phyloP scores from a whole-genome alignment of 2,329 filamentous ascomycete species.

The Ceratocystiopsis brevicomis region DNA sequence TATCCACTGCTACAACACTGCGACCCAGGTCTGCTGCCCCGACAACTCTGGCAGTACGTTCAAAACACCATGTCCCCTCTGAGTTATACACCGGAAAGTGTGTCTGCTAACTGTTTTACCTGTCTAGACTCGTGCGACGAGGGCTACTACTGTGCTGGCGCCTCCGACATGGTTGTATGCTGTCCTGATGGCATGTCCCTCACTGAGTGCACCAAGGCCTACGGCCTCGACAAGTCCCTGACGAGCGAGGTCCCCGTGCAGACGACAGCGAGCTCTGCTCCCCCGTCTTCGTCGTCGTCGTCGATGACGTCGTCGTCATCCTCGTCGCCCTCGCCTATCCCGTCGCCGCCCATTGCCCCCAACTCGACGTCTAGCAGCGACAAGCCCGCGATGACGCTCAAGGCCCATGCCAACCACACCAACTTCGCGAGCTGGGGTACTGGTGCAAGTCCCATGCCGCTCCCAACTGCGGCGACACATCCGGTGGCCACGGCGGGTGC shows the following conservation, averaged over 20 bases:
- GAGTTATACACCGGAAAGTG: background rate
- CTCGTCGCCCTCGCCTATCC: conserved; percentile 5
- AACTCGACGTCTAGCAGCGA: conserved; percentile 4
- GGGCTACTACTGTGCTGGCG: conserved; percentile 37
- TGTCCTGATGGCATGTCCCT: conserved; percentile 38
- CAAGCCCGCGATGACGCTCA: conserved; percentile 2
- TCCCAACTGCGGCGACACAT: background rate
- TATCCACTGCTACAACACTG: conserved; percentile 39
- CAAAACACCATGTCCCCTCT: background rate
- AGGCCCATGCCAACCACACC: conserved; percentile 5
- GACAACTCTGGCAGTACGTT: conserved; percentile 38
- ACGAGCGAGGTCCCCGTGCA: conserved; percentile 24
- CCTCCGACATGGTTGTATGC: conserved; percentile 39
- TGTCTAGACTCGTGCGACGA: conserved; percentile 37
- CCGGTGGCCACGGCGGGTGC: background rate
- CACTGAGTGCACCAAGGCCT: conserved; percentile 32
- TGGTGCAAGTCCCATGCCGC: conserved; percentile 6
- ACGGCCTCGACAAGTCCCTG: conserved; percentile 29
- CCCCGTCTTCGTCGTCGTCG: conserved; percentile 9
- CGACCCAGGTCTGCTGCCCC: conserved; percentile 36
- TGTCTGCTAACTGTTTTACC: conserved; percentile 1
- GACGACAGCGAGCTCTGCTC: conserved; percentile 15
- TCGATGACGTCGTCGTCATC: conserved; percentile 12
- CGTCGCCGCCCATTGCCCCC: conserved; percentile 3
- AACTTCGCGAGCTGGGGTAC: conserved; percentile 8